Evolutionary conservation across 345 rosid species (phyloP), one percentile per base, ranked within the genome.

Genomic region (Hibiscus syriacus): DNA sequence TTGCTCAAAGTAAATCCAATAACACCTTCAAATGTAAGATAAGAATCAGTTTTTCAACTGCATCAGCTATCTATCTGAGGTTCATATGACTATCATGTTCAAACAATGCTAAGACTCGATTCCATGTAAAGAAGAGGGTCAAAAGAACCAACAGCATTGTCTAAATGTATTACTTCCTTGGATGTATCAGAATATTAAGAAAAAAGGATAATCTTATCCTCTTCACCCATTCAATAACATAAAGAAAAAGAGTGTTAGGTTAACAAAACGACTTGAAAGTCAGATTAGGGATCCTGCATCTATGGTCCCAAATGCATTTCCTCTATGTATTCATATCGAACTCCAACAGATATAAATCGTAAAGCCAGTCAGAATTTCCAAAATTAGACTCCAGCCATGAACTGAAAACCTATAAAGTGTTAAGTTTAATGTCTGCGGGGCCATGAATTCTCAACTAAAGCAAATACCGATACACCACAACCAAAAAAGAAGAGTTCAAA

Each of bases 271-370:
- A 71, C n/a, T 57, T 52, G 49, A 64, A 70, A 25, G 10, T 41
- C 65, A 67, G 81, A 78, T 76, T 78, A 78, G 80, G 80, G 80
- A 73, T 81, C 80, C 70, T 70, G 26, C 55, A 29, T 54, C 43
- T 39, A 25, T 26, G n/a, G n/a, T n/a, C n/a, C n/a, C n/a, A n/a
- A n/a, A n/a, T n/a, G n/a, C n/a, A n/a, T n/a, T n/a, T n/a, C n/a
- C n/a, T n/a, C n/a, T n/a, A 69, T n/a, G 48, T 30, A 71, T 60
- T 56, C 22, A 30, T 68, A 77, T 25, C 46, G 5, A 3, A 34
- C 38, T 34, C 38, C 38, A 34, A 20, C 36, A 69, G n/a, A n/a
- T n/a, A 9, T 34, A 4, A 2, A 34, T 34, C 5, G 38, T 34
- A 34, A 34, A 45, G 38, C 67, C 57, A 68, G 12, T 71, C 55